Conservation (phyloP, 495 filamentous ascomycete genomes). For the Penicillium mononematosum region DNA sequence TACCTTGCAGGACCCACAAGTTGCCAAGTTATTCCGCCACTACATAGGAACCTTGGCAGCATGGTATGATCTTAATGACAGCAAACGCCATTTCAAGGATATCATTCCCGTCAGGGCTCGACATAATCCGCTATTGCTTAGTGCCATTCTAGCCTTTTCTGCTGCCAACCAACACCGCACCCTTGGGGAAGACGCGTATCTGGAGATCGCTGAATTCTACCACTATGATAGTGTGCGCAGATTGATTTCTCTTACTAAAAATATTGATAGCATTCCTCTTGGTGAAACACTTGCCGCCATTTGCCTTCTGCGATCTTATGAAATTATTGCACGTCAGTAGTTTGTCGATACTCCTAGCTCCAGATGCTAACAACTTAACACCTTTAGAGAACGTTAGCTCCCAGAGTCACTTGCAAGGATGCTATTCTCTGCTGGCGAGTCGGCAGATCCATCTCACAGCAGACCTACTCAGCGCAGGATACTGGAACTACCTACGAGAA, state of each 20-base stretch:
- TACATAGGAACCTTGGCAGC: constrained; percentile 33
- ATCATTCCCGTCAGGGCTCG: constrained; percentile 28
- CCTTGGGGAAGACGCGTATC: neutral
- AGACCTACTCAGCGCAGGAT: constrained; percentile 31
- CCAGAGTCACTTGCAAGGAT: constrained; percentile 30
- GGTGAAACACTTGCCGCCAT: constrained; percentile 35
- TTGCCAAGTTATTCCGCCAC: constrained; percentile 29
- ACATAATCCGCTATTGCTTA: constrained; percentile 33
- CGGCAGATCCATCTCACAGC: constrained; percentile 14
- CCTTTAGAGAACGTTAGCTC: constrained; percentile 19
- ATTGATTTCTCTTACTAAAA: constrained; percentile 15
- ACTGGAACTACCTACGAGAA: constrained; percentile 44
- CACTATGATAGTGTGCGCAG: constrained; percentile 24
- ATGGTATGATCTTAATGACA: constrained; percentile 42
- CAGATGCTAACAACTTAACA: too few species aligned
- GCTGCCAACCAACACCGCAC: constrained; percentile 24
- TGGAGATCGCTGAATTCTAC: constrained; percentile 24
- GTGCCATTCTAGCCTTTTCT: constrained; percentile 37
- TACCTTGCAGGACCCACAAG: constrained; percentile 21
- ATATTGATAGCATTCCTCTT: constrained; percentile 18
- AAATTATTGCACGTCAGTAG: constrained; percentile 31
- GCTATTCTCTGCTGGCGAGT: constrained; percentile 27
- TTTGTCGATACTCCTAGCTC: too few species aligned
- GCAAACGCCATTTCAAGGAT: constrained; percentile 27
- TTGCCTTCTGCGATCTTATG: constrained; percentile 40